phyloP scores from a whole-genome alignment of 768 basidiomycete species.

The Amanita jacksonii region DNA sequence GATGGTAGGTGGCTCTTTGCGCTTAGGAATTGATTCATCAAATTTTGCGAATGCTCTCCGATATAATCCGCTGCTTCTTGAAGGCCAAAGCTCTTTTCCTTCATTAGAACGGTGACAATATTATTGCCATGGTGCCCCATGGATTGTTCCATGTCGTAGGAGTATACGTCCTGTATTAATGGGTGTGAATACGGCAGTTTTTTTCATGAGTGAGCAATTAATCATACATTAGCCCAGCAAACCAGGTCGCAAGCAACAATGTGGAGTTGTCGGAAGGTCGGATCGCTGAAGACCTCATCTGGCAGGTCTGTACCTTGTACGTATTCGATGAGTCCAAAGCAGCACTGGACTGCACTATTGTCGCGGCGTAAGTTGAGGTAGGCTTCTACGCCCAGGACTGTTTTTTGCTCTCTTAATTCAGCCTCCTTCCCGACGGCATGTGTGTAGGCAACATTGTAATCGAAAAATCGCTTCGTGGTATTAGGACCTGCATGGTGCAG shows the following conservation, averaged over 20 bases:
- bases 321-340: constrained; percentile 55
- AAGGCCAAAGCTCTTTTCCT: constrained; percentile 38
- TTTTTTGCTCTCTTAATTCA: constrained; percentile 44
- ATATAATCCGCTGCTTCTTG: constrained; percentile 53
- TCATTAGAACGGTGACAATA: constrained; percentile 60
- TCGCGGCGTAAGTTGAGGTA: constrained; percentile 55
- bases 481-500: constrained; percentile 34
- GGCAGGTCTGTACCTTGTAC: constrained; percentile 53
- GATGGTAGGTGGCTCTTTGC: constrained; percentile 38
- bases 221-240: constrained; percentile 59
- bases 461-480: constrained; percentile 38
- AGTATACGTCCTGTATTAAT: constrained; percentile 49
- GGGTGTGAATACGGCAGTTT: constrained; percentile 2
- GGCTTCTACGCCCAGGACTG: constrained; percentile 43
- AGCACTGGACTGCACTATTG: constrained; percentile 57
- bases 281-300: constrained; percentile 50
- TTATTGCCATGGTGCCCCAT: constrained; percentile 59
- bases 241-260: constrained; percentile 56
- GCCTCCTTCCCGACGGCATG: constrained; percentile 52
- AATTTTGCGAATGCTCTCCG: constrained; percentile 37
- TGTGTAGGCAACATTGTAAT: constrained; percentile 47
- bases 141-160: constrained; percentile 65
- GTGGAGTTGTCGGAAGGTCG: constrained; percentile 42
- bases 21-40: constrained; percentile 40
- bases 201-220: neutral